A percentile compares a stretch with the other conserved stretches of the same genome.
Evolutionary conservation across 495 filamentous ascomycete species (phyloP).

Genomic region (Sabuloglossum arenarium): DNA sequence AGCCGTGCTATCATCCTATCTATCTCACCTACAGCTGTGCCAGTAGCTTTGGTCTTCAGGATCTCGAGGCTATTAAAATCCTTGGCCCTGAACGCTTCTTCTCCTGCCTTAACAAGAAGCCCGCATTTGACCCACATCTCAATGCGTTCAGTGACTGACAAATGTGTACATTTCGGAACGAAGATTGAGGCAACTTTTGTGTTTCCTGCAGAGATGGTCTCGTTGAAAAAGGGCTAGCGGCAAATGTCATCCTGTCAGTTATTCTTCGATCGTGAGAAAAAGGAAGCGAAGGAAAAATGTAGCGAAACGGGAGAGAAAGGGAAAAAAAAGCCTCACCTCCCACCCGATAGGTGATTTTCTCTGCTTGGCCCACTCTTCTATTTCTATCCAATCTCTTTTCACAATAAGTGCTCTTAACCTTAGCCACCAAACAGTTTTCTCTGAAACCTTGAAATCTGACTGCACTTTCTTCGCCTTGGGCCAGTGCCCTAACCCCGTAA

Average conservation of each 20-base stretch:
- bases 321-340: conserved; percentile 34
- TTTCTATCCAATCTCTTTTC: conserved; percentile 73
- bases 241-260: not conserved
- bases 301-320: conserved; percentile 3
- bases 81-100: conserved; percentile 71
- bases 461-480: conserved; percentile 71
- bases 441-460: conserved; percentile 78
- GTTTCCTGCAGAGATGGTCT: conserved; percentile 73
- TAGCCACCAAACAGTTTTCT: conserved; percentile 80
- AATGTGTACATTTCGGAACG: conserved; percentile 61
- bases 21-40: conserved; percentile 31
- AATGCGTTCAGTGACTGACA: conserved; percentile 40
- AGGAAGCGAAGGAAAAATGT: not conserved
- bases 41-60: conserved; percentile 33
- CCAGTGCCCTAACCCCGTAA: conserved; percentile 51
- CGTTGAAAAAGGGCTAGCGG: conserved; percentile 69
- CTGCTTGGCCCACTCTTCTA: conserved; percentile 58
- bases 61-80: conserved; percentile 47
- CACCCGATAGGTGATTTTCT: conserved; percentile 87
- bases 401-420: conserved; percentile 74
- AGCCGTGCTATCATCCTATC: conserved; percentile 40
- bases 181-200: conserved; percentile 65
- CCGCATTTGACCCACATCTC: conserved; percentile 96
- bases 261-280: not conserved
- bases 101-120: conserved; percentile 70